Evolutionary conservation across 2,329 filamentous ascomycete genomes (phyloP), one percentile per base, ranked within the genome.

Genomic region (Phyllosticta citriasiana): DNA sequence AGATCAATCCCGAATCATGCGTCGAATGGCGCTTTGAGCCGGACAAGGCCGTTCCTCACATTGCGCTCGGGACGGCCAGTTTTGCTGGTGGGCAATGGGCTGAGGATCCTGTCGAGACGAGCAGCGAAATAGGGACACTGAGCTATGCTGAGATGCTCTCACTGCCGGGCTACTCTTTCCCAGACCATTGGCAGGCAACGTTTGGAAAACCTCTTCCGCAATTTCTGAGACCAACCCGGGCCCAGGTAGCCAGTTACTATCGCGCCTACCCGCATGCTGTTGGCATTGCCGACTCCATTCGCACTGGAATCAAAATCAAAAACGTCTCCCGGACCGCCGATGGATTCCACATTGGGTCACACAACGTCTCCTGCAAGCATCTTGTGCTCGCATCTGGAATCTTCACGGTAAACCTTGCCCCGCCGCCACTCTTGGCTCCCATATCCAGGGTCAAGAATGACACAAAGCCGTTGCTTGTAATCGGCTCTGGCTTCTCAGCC

Each of bases 131-230:
- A 64, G 81, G 80, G 53, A 81, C 83, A 0, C 68, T 86, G 69
- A 85, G 82, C 69, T 85, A 86, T 72, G 82, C 82, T 2, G 82
- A 83, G 62, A 82, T 84, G 78, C 74, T 86, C 6, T 84, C 81
- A 14, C 72, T 86, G 26, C 83, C 83, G 0, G 83, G 80, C 0
- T 85, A 84, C 67, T 79, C 79, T 5, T 84, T 83, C 66, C 75
- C 77, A 2, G 77, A 82, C 9, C 80, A 85, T 67, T 76, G 82
- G 64, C 72, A 71, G 27, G 72, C 67, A 57, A 70, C 65, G 2
- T 72, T 76, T 53, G 76, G 77, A 26, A 70, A 73, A 47, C 66
- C 72, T 14, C 68, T 81, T 33, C 77, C 80, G 4, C 73, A 82
- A 19, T 83, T 83, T 64, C 78, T 80, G 30, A 75, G 83, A 22